Percentiles rank a stretch among this genome's conserved stretches.
Conservation (phyloP, 108 stramenopile species). For the Schizochytrium sp. region DNA sequence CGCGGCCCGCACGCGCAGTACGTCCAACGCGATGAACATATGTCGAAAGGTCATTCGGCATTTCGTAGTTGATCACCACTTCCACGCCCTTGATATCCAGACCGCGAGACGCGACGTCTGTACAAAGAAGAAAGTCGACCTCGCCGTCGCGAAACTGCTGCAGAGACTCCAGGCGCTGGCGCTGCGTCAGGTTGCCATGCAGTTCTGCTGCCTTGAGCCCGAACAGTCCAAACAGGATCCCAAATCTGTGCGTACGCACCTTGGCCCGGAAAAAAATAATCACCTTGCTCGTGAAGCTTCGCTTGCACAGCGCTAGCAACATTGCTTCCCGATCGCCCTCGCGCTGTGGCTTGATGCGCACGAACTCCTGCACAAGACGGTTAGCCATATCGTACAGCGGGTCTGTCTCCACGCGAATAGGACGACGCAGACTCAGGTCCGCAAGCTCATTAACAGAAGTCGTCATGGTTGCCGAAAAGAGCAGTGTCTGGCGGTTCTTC, state of each 20-base stretch:
- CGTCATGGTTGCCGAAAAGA: constrained; percentile 97
- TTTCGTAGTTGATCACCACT: constrained; percentile 92
- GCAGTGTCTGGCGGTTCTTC: constrained; percentile 73
- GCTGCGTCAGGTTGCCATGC: constrained; percentile 83
- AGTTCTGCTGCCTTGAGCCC: constrained; percentile 63
- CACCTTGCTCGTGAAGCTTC: constrained; percentile 61
- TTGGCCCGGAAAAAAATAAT: constrained; percentile 96
- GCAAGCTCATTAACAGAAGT: constrained; percentile 84
- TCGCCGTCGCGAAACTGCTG: constrained; percentile 76
- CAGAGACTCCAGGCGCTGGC: constrained; percentile 73
- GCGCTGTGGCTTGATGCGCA: constrained; percentile 67
- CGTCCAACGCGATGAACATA: constrained; percentile 95
- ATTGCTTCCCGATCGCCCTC: constrained; percentile 82
- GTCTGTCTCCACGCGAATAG: constrained; percentile 65
- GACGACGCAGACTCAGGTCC: constrained; percentile 71
- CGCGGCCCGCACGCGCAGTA: constrained; percentile 88
- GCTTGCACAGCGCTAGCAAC: constrained; percentile 67
- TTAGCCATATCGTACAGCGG: constrained; percentile 59
- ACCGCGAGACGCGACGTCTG: constrained; percentile 94
- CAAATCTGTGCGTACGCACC: constrained; percentile 71
- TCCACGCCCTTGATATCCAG: constrained; percentile 81
- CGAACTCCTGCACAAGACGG: constrained; percentile 90
- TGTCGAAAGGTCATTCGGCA: constrained; percentile 80
- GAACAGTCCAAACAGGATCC: constrained; percentile 57
- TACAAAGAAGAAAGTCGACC: constrained; percentile 80